phyloP scores from a whole-genome alignment of 192 early-diverging fungal species.

The Backusella mclennaniae region DNA sequence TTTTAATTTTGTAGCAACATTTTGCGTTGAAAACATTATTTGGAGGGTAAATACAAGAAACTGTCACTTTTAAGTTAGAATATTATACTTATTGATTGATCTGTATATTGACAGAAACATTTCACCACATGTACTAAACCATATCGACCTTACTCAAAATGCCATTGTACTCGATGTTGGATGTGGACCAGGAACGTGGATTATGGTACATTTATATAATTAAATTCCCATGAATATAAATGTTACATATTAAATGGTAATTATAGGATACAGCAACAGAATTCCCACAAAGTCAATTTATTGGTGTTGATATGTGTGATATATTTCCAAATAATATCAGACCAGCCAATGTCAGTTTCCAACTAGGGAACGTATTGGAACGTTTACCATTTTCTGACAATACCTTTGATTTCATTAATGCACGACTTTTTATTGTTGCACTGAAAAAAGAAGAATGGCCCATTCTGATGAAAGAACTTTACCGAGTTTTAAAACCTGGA shows the following conservation, averaged over 20 bases:
- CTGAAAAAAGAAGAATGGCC: constrained; percentile 28
- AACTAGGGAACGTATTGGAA: constrained; percentile 28
- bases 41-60: constrained; percentile 16
- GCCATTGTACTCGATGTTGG: constrained; percentile 30
- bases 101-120: background rate
- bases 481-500: constrained; percentile 33
- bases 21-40: constrained; percentile 26
- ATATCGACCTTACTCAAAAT: background rate
- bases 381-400: constrained; percentile 29
- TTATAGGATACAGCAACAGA: constrained; percentile 28
- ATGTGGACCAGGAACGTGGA: constrained; percentile 37
- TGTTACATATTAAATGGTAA: constrained; percentile 2
- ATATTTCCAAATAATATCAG: constrained; percentile 28
- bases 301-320: constrained; percentile 33
- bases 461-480: constrained; percentile 12
- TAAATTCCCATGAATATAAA: background rate
- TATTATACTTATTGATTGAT: background rate
- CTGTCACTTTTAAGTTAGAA: background rate
- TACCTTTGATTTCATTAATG: constrained; percentile 28
- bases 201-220: constrained; percentile 24
- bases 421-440: constrained; percentile 23
- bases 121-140: background rate
- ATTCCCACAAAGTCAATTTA: constrained; percentile 20
- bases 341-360: constrained; percentile 30
- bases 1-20: constrained; percentile 24